Percentiles rank a stretch among this genome's conserved stretches.
phyloP scores from a whole-genome alignment of 352 stramenopile species.

The Phytophthora pseudosyringae region DNA sequence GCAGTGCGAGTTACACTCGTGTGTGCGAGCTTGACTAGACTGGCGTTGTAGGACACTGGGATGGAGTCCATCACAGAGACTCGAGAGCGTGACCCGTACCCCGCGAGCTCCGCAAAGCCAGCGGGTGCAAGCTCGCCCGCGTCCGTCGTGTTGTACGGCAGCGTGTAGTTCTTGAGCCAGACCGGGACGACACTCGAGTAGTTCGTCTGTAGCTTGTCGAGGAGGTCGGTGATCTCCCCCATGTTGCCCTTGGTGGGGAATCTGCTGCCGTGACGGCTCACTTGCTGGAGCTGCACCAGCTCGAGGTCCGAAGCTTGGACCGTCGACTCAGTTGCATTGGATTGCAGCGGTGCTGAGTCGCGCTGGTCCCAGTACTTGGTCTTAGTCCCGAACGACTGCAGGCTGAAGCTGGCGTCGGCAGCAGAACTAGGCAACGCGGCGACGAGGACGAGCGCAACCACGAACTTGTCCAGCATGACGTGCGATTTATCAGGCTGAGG shows the following conservation, averaged over 20 bases:
- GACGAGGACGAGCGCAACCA: slow-evolving; percentile 3
- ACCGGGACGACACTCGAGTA: slow-evolving; percentile 42
- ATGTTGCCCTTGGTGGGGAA: slow-evolving; percentile 63
- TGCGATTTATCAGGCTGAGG: background rate
- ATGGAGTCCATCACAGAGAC: slow-evolving; percentile 11
- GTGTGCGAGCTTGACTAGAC: slow-evolving; percentile 57
- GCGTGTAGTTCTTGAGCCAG: slow-evolving; percentile 69
- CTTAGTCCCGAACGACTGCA: slow-evolving; percentile 55
- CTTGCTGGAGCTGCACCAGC: slow-evolving; percentile 60
- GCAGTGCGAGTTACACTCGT: slow-evolving; percentile 58
- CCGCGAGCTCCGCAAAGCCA: slow-evolving; percentile 43
- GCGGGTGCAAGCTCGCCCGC: slow-evolving; percentile 42
- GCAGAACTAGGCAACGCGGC: background rate
- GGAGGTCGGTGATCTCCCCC: slow-evolving; percentile 48
- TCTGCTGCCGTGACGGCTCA: slow-evolving; percentile 64
- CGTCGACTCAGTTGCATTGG: slow-evolving; percentile 7
- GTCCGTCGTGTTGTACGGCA: slow-evolving; percentile 60
- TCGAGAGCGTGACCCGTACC: slow-evolving; percentile 45
- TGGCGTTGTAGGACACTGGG: slow-evolving; percentile 38
- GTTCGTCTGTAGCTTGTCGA: slow-evolving; percentile 49
- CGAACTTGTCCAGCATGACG: slow-evolving; percentile 15
- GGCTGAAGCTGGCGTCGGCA: slow-evolving; percentile 2
- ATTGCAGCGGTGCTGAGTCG: slow-evolving; percentile 18
- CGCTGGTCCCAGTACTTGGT: slow-evolving; percentile 65
- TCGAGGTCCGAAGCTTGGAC: slow-evolving; percentile 40